A percentile compares a stretch with the other conserved stretches of the same genome.
phyloP scores from a whole-genome alignment of 768 basidiomycete genomes.

The Xerocomus brunneocitrinus region DNA sequence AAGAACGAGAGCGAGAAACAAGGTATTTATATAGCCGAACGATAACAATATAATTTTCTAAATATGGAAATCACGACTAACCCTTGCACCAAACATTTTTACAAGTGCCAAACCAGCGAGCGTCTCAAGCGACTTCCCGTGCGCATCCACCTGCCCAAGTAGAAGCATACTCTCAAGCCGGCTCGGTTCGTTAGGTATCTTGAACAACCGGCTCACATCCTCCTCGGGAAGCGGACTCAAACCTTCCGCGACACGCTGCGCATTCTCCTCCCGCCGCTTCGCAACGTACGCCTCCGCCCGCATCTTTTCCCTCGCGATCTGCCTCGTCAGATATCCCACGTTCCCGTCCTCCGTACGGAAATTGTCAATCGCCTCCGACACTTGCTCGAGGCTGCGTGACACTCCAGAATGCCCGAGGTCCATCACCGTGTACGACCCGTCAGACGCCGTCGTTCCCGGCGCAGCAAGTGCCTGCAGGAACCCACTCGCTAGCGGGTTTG shows the following conservation, averaged over 20 bases:
- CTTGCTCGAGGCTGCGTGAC: slow-evolving; percentile 74
- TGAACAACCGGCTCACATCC: slow-evolving; percentile 78
- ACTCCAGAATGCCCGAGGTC: slow-evolving; percentile 67
- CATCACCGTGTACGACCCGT: slow-evolving; percentile 62
- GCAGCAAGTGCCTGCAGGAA: slow-evolving; percentile 67
- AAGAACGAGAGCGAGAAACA: slow-evolving; percentile 3
- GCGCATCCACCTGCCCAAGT: slow-evolving; percentile 83
- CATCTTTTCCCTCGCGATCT: slow-evolving; percentile 80
- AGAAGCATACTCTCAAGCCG: slow-evolving; percentile 83
- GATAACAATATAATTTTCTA: not conserved
- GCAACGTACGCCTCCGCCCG: slow-evolving; percentile 75
- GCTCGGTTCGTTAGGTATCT: slow-evolving; percentile 84
- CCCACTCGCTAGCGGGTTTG: slow-evolving; percentile 72
- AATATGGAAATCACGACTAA: not conserved
- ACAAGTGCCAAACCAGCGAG: slow-evolving; percentile 58
- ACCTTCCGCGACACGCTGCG: slow-evolving; percentile 71
- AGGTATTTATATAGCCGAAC: not conserved
- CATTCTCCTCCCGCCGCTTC: slow-evolving; percentile 89
- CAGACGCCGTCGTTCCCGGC: slow-evolving; percentile 31
- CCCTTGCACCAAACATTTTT: slow-evolving; percentile 75
- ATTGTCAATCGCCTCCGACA: slow-evolving; percentile 79
- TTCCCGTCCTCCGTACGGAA: slow-evolving; percentile 92
- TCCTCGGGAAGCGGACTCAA: slow-evolving; percentile 84
- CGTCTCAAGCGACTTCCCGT: slow-evolving; percentile 71
- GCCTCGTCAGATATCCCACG: slow-evolving; percentile 80